phyloP scores from a whole-genome alignment of 2,329 filamentous ascomycete species.

The Xylaria sp. region DNA sequence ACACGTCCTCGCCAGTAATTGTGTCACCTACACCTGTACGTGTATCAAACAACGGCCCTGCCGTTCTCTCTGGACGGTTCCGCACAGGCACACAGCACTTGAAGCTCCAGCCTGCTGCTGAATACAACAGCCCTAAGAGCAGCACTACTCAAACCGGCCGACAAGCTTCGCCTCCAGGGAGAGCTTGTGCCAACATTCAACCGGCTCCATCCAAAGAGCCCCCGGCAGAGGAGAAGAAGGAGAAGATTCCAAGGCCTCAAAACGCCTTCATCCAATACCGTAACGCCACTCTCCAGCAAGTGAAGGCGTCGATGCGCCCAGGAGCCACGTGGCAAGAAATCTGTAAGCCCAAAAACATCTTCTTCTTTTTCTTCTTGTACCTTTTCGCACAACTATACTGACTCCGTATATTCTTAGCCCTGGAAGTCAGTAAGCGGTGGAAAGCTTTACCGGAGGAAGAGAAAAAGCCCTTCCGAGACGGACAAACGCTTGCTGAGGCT shows the following conservation, averaged over 20 bases:
- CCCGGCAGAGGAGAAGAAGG: too few relatives aligned
- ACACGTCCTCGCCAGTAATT: background rate
- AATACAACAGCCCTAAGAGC: background rate
- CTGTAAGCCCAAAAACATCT: background rate
- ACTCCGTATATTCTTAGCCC: background rate
- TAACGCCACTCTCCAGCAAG: too few relatives aligned
- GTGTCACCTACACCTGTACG: background rate
- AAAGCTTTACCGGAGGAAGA: background rate
- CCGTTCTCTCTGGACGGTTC: too few relatives aligned
- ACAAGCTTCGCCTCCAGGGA: background rate
- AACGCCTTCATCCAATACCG: conserved; percentile 6
- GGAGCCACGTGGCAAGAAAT: background rate
- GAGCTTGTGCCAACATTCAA: too few relatives aligned
- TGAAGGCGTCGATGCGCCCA: background rate
- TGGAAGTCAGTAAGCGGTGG: background rate
- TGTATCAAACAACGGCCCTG: background rate
- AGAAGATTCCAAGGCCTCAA: background rate
- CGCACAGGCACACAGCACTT: background rate
- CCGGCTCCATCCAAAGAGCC: background rate
- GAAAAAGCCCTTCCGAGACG: background rate
- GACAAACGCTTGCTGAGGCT: background rate
- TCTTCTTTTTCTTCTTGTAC: too few relatives aligned
- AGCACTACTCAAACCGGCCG: background rate
- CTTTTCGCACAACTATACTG: background rate
- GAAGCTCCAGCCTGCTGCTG: too few relatives aligned